Conservation (phyloP, 2,329 filamentous ascomycete species). For the Coniochaeta hoffmannii region DNA sequence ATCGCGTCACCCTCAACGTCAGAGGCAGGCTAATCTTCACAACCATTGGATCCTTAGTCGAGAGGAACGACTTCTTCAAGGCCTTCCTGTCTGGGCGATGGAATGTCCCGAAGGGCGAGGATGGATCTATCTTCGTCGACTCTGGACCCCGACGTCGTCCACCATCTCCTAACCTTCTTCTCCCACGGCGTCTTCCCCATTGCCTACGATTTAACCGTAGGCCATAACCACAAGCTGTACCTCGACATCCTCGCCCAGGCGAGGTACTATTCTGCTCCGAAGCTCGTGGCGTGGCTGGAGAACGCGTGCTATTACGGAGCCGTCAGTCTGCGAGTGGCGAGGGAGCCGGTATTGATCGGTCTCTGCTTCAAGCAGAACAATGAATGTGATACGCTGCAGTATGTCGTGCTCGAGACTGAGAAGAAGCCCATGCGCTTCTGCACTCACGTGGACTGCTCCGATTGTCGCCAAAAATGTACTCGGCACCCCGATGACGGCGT, state of each 20-base stretch:
- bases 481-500: too few species aligned
- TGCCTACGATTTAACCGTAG: constrained; percentile 19
- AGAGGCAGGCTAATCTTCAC: constrained; percentile 11
- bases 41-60: constrained; percentile 10
- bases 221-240: constrained; percentile 28
- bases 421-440: too few species aligned
- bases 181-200: constrained; percentile 24
- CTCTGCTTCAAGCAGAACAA: too few species aligned
- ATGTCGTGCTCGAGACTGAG: too few species aligned
- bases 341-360: too few species aligned
- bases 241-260: constrained; percentile 23
- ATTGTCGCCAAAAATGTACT: too few species aligned
- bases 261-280: constrained; percentile 21
- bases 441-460: too few species aligned
- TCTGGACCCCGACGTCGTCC: constrained; percentile 27
- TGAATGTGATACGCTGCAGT: too few species aligned
- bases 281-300: constrained; percentile 18
- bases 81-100: constrained; percentile 5
- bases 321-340: background rate
- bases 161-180: constrained; percentile 26
- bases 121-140: constrained; percentile 29
- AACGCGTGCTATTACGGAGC: constrained; percentile 8
- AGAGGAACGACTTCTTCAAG: constrained; percentile 9
- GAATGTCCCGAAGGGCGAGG: constrained; percentile 5
- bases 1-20: constrained; percentile 7